Evolutionary conservation across 2,329 filamentous ascomycete species (phyloP), one percentile per base, ranked within the genome.

Genomic region (Rasamsonia emersonii): DNA sequence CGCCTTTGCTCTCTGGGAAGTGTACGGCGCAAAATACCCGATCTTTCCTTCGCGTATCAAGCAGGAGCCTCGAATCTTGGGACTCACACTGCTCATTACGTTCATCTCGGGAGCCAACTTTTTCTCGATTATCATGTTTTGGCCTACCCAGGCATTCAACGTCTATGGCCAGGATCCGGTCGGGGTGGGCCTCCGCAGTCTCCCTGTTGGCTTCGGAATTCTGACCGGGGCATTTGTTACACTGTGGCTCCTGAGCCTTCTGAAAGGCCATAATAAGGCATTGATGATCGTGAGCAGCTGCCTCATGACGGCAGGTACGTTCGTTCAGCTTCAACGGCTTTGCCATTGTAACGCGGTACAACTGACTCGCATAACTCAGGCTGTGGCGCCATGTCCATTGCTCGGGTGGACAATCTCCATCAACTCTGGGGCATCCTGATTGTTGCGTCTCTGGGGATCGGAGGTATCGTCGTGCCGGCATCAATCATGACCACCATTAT

Each of bases 401-500:
- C 67, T 0, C 56, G 54, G 2, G 50, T 59, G 3, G 61, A 75
- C 50, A 79, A 77, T 44, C 59, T 77, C 31, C 43, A 62, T 37
- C 55, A 61, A 11, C 55, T 77, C 10, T 79, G 71, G 59, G 68
- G 64, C 9, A 56, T 80, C 16, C 61, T 82, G n/a, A 58, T 73
- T 9, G 48, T 82, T 4, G 75, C 76, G 2, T 71, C 74, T 4
- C 52, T 82, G 2, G 79, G 79, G 5, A 74, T 82, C 4, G 79
- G 78, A 5, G 78, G 75, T 1, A 77, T 82, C 30, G 71, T 82
- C 10, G 73, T 83, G 4, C 79, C 78, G 0, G 71, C 74, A 1
- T 76, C 73, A 1, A 78, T 82, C 42, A 78, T 82, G 36, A 74
- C 75, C 5, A 77, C 75, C 7, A 81, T 82, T 44, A 75, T 82